Evolutionary conservation across 768 basidiomycete genomes (phyloP), one percentile per base, ranked within the genome.

Genomic region (Tylopilus rubrobrunneus): DNA sequence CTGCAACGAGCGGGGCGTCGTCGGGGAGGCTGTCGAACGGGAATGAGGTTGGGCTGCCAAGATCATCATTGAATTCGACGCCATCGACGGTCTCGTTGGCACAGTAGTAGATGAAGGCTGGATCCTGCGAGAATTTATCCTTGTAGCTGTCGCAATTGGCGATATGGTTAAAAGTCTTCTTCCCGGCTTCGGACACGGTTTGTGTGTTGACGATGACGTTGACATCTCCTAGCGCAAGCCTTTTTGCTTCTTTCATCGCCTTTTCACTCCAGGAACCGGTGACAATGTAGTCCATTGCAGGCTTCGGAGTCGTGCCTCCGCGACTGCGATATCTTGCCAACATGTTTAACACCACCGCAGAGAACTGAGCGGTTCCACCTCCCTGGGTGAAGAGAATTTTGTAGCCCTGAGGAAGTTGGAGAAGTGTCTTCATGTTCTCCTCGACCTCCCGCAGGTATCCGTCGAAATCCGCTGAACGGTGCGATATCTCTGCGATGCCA

Each of bases 51-150:
- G 82, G 74, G 25, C 76, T 78, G 19, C 67, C 64, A n/a, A 73
- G 70, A 53, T 84, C 80, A 48, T 76, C 67, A 2, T 86, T 75
- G 74, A 90, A 98, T 74, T 98, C 87, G 45, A 94, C 87, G 41
- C 97, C 97, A 61, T 96, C 87, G 53, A 98, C 89, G 14, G 97
- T 99, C 76, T 99, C 97, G 77, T 99, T 99, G 71, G 97, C 97
- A 80, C 97, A 99, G 75, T 97, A 98, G 75, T 96, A 98, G 55
- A 98, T 86, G 61, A 95, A 80, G 27, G 89, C 95, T 14, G 96
- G 86, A 66, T 85, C 80, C n/a, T 72, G 57, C 8, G 88, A 87
- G 75, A 98, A 92, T 10, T 72, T 67, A 25, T 63, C 48, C 46
- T n/a, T 53, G 79, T 88, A 98, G 49, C 79, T 78, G 50, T 76